phyloP scores from a whole-genome alignment of 306 rosid genomes.

The Gastrolobium bilobum region DNA sequence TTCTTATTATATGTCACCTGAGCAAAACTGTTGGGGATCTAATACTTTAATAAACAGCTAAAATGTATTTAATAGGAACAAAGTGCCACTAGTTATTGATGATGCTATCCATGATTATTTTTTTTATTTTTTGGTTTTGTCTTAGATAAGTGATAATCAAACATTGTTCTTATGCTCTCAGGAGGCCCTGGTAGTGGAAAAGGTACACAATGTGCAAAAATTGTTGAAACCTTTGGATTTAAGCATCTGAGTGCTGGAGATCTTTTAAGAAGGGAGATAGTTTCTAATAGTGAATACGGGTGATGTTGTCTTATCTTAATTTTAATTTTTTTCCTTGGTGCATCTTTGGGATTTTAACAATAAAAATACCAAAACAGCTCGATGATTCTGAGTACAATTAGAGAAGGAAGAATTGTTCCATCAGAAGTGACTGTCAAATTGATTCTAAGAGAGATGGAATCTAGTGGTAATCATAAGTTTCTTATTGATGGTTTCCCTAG shows the following conservation, averaged over 20 bases:
- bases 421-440: slow-evolving; percentile 84
- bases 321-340: slow-evolving; percentile 27
- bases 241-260: slow-evolving; percentile 98
- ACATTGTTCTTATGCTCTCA: slow-evolving; percentile 48
- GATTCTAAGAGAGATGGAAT: slow-evolving; percentile 84
- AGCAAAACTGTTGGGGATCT: background rate
- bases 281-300: slow-evolving; percentile 77
- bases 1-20: background rate
- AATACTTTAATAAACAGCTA: background rate
- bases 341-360: slow-evolving; percentile 42
- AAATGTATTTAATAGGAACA: background rate
- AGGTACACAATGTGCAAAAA: slow-evolving; percentile 92
- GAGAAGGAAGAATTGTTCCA: slow-evolving; percentile 91
- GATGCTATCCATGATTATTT: slow-evolving; percentile 8
- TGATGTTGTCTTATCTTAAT: slow-evolving; percentile 50
- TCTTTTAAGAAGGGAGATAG: slow-evolving; percentile 86
- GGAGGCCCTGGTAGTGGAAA: slow-evolving; percentile 99
- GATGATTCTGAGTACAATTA: slow-evolving; percentile 77
- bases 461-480: slow-evolving; percentile 67
- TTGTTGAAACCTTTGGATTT: slow-evolving; percentile 82
- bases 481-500: slow-evolving; percentile 97
- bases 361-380: slow-evolving; percentile 64
- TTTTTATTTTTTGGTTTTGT: background rate
- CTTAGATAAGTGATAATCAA: slow-evolving; percentile 35
- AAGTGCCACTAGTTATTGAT: background rate